A percentile compares a stretch with the other conserved stretches of the same genome.
Conservation (phyloP, 78 protist genomes). For the Anaeramoeba ignava region DNA sequence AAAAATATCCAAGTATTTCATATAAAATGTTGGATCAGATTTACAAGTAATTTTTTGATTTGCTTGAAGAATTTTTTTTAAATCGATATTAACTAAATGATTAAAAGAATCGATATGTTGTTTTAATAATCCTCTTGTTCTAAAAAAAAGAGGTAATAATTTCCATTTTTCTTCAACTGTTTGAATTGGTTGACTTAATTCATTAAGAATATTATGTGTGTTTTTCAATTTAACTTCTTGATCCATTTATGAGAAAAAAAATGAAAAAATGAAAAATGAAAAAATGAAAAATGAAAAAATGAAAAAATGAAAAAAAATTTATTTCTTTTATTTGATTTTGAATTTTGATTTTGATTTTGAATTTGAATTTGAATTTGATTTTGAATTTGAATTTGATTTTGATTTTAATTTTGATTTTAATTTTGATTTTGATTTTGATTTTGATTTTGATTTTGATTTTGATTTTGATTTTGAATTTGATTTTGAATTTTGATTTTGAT, state of each 20-base stretch:
- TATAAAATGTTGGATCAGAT: constrained; percentile 58
- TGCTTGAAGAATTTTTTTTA: constrained; percentile 58
- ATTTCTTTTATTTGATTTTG: neutral
- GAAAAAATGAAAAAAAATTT: neutral
- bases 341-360: too few species aligned
- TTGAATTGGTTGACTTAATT: neutral
- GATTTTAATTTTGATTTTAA: too few species aligned
- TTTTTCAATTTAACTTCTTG: neutral
- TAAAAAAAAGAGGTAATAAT: constrained; percentile 87
- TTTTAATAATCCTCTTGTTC: constrained; percentile 70
- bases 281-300: neutral
- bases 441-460: too few species aligned
- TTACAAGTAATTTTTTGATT: constrained; percentile 59
- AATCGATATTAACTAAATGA: constrained; percentile 63
- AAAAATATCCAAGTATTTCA: constrained; percentile 11
- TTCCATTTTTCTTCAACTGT: constrained; percentile 75
- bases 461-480: too few species aligned
- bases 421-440: too few species aligned
- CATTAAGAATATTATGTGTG: neutral
- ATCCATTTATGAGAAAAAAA: neutral
- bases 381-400: too few species aligned
- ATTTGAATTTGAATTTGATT: too few species aligned
- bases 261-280: neutral
- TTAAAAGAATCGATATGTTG: constrained; percentile 95
- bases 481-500: too few species aligned